Evolutionary conservation across 2,329 filamentous ascomycete genomes (phyloP).

Genomic region (Parafenestella ontariensis): DNA sequence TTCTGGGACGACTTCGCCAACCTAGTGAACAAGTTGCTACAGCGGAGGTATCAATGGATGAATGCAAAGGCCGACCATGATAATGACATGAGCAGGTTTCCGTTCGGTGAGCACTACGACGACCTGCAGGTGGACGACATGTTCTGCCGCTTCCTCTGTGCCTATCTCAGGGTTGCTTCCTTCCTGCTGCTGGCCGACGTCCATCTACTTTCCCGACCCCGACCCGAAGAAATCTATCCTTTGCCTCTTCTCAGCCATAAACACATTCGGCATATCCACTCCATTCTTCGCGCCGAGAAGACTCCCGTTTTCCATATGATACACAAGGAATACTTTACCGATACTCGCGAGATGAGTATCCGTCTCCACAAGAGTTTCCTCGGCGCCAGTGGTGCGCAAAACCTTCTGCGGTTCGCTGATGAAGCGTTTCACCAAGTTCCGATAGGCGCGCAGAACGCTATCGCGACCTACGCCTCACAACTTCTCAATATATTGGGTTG

Average conservation of each 20-base stretch:
- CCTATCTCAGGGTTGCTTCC: constrained; percentile 38
- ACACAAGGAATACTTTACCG: constrained; percentile 34
- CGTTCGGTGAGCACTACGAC: constrained; percentile 39
- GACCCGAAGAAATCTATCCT: constrained; percentile 22
- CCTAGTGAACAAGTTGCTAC: constrained; percentile 37
- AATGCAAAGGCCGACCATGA: constrained; percentile 11
- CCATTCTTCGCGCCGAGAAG: constrained; percentile 35
- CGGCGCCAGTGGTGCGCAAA: constrained; percentile 29
- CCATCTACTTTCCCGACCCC: constrained; percentile 24
- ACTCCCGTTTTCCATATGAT: constrained; percentile 33
- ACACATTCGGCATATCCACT: constrained; percentile 35
- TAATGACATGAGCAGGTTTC: constrained; percentile 30
- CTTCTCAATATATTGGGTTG: constrained; percentile 34
- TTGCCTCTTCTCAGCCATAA: constrained; percentile 34
- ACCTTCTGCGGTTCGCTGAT: constrained; percentile 32
- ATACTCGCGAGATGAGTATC: constrained; percentile 25
- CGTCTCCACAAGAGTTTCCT: constrained; percentile 36
- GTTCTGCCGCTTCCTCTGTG: constrained; percentile 35
- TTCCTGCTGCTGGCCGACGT: constrained; percentile 37
- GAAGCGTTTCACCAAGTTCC: constrained; percentile 30
- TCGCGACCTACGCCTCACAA: constrained; percentile 26
- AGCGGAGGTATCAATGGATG: constrained; percentile 32
- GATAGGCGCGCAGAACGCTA: constrained; percentile 15
- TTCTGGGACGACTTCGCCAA: constrained; percentile 47
- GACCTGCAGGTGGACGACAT: constrained; percentile 32